Conservation (phyloP, 805 yeast genomes). For the Cyberlindnera xylosilytica region DNA sequence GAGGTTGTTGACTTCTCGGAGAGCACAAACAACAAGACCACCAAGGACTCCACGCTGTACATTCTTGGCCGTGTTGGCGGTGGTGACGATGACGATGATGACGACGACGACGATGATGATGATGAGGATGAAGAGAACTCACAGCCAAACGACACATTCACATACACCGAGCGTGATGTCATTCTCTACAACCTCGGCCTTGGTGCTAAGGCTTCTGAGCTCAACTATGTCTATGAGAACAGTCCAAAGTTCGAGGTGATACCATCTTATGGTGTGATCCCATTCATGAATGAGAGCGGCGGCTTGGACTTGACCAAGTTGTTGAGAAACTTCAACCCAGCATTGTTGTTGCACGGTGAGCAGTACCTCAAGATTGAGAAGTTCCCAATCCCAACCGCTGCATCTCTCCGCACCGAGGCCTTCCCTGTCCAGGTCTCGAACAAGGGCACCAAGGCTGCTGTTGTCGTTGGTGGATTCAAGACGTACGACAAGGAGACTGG, state of each 20-base stretch:
- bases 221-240: slow-evolving; percentile 78
- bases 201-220: slow-evolving; percentile 78
- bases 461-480: slow-evolving; percentile 69
- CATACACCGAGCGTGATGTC: slow-evolving; percentile 64
- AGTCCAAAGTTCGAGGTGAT: slow-evolving; percentile 74
- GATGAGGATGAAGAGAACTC: slow-evolving; percentile 46
- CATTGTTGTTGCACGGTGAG: slow-evolving; percentile 91
- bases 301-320: slow-evolving; percentile 55
- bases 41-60: slow-evolving; percentile 78
- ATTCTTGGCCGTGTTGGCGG: slow-evolving; percentile 51
- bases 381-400: slow-evolving; percentile 77
- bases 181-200: slow-evolving; percentile 86
- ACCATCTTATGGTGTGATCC: slow-evolving; percentile 89
- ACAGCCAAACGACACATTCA: slow-evolving; percentile 42
- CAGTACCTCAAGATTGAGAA: slow-evolving; percentile 77
- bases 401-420: slow-evolving; percentile 55
- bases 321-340: slow-evolving; percentile 82
- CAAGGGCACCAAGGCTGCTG: slow-evolving; percentile 80
- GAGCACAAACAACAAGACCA: slow-evolving; percentile 50
- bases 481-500: slow-evolving; percentile 66
- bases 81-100: slow-evolving; percentile 39
- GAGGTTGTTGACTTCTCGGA: slow-evolving; percentile 63
- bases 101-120: slow-evolving; percentile 41
- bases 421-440: slow-evolving; percentile 72
- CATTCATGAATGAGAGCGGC: slow-evolving; percentile 66